Base-by-base conservation (phyloP, 163 green algal genomes). In the Volvox carteri region DNA sequence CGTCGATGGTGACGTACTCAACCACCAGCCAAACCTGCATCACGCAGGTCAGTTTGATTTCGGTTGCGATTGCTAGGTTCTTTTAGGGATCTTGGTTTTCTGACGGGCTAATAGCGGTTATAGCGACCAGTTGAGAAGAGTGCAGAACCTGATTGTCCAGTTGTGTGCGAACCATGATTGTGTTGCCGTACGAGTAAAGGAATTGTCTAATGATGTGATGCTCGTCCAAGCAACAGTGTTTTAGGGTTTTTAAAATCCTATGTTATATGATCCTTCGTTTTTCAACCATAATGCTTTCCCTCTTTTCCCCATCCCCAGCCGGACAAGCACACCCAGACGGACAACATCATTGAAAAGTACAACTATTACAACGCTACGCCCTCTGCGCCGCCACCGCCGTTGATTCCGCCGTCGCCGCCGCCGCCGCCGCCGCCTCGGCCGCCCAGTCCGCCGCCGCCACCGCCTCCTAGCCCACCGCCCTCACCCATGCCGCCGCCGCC, bases 311-410 rank as follows among this genome's bases (percentile, higher is more conserved):
- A n/a, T n/a, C 52, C 23, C 44, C 78, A 60, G 39, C 78, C 78
- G 7, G 78, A 86, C 78, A 86, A 86, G 56, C 39, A 60, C 37
- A 46, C 78, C 0, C 37, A 58, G 41, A 76, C 78, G 21, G 42
- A 50, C 14, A 86, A 54, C 56, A 75, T 86, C 7, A 12, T 44
- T 3, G 39, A 56, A 56, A 56, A 74, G 37, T 6, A 16, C 9
- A 54, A 28, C 4, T 75, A 60, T 16, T 68, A 50, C 12, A 46
- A 58, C 9, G 50, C 37, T 9, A 48, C 44, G 19, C 73, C 73
- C 19, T 23, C 73, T 4, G 73, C 85, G 2, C 85, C 72, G 46
- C 56, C 56, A 5, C 85, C 54, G 78, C 54, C 54, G 23, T 21
- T 16, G 5, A 2, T 67, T 39, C 78, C 76, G 6, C 76, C 78